Percentiles rank a stretch among this genome's conserved stretches.
phyloP scores from a whole-genome alignment of 2,329 filamentous ascomycete genomes.

The Rutstroemia sp. region DNA sequence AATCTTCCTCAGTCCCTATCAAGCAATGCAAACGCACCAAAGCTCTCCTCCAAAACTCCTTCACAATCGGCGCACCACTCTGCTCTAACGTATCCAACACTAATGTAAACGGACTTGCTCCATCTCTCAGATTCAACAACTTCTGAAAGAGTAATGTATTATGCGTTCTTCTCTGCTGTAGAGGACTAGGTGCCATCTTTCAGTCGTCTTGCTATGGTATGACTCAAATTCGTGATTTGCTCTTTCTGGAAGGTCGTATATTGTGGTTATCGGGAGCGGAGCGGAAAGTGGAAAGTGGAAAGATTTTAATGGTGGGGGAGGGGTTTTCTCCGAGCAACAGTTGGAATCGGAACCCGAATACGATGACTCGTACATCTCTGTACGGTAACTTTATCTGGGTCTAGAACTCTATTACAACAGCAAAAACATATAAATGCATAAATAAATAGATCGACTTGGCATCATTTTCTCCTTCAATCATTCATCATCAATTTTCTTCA shows the following conservation, averaged over 20 bases:
- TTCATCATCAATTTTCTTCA: too few relatives aligned
- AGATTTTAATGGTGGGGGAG: too few relatives aligned
- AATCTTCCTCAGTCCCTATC: neutral
- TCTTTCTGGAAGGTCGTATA: too few relatives aligned
- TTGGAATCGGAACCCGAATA: too few relatives aligned
- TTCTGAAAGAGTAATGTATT: slow-evolving; percentile 79
- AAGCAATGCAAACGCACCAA: slow-evolving; percentile 40
- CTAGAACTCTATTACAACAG: too few relatives aligned
- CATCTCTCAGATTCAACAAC: slow-evolving; percentile 69
- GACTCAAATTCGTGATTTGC: too few relatives aligned
- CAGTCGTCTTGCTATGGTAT: neutral
- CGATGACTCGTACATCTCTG: too few relatives aligned
- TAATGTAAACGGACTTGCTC: slow-evolving; percentile 78
- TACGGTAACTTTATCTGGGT: too few relatives aligned
- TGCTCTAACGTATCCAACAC: slow-evolving; percentile 82
- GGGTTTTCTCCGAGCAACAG: too few relatives aligned
- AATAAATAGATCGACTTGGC: too few relatives aligned
- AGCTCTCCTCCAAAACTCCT: slow-evolving; percentile 68
- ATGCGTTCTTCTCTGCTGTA: slow-evolving; percentile 70
- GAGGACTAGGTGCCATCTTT: slow-evolving; percentile 47
- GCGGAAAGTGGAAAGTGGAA: neutral
- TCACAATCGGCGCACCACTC: slow-evolving; percentile 59
- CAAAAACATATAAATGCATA: too few relatives aligned
- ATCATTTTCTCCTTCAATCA: too few relatives aligned
- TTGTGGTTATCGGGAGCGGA: neutral